Conservation (phyloP, 306 rosid species). For the Citrullus colocynthis region DNA sequence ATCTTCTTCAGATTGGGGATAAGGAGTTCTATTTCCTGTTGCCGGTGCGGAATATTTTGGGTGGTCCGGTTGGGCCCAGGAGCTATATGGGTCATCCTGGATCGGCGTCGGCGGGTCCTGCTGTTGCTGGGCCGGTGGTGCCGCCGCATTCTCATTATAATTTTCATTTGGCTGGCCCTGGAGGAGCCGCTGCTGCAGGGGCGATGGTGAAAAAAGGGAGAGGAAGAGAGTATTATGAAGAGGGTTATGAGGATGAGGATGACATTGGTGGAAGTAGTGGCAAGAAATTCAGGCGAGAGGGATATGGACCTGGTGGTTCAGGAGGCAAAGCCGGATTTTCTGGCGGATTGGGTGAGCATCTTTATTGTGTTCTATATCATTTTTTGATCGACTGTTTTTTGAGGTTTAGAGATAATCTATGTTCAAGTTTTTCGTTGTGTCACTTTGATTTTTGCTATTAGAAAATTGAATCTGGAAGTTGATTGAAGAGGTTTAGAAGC, state of each 20-base stretch:
- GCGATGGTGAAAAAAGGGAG: constrained; percentile 52
- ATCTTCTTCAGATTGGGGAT: constrained; percentile 92
- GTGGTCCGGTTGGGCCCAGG: constrained; percentile 40
- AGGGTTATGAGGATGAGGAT: constrained; percentile 67
- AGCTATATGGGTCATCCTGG: constrained; percentile 32
- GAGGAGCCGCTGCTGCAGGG: constrained; percentile 18
- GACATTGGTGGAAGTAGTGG: constrained; percentile 51
- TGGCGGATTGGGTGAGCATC: constrained; percentile 48
- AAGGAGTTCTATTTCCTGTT: constrained; percentile 82
- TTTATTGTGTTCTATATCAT: not conserved
- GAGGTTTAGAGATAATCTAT: not conserved
- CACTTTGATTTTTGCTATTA: not conserved
- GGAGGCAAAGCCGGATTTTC: constrained; percentile 49
- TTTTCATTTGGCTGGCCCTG: constrained; percentile 30
- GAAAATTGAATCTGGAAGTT: not conserved
- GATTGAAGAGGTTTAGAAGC: not conserved
- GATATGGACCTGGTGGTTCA: constrained; percentile 46
- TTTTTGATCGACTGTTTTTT: not conserved
- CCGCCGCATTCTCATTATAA: constrained; percentile 31
- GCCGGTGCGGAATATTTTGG: constrained; percentile 67
- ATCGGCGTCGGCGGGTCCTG: constrained; percentile 3
- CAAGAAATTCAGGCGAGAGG: constrained; percentile 68
- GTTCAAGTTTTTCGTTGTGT: not conserved
- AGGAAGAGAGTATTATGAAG: constrained; percentile 61
- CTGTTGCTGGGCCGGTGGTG: constrained; percentile 12